phyloP scores from a whole-genome alignment of 2,329 filamentous ascomycete genomes.

The Cladosporium colombiae region DNA sequence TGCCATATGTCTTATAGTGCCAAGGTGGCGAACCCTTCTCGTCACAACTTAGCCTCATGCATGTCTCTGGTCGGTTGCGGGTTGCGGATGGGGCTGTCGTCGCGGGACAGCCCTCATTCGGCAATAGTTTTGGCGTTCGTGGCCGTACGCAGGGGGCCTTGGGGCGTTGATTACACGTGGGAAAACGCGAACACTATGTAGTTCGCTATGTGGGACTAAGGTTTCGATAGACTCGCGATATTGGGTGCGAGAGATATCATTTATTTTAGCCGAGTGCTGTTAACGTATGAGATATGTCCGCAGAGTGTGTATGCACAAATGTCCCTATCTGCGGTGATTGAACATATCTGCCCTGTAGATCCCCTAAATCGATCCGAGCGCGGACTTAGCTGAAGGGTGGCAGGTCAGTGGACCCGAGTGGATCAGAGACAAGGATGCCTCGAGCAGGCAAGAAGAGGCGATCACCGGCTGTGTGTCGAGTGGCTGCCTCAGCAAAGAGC shows the following conservation, averaged over 20 bases:
- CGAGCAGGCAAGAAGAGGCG: slow-evolving; percentile 7
- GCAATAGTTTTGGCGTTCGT: neutral
- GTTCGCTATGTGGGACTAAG: neutral
- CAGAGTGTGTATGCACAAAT: neutral
- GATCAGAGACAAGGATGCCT: neutral
- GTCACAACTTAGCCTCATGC: slow-evolving; percentile 5
- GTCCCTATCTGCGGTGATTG: neutral
- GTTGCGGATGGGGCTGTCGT: neutral
- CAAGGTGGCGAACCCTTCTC: slow-evolving; percentile 1
- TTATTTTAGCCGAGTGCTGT: neutral
- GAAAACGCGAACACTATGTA: neutral
- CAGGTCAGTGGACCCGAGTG: neutral
- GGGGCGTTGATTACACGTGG: slow-evolving; percentile 1
- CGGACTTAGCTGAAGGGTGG: neutral
- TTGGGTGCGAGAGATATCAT: neutral
- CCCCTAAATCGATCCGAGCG: neutral
- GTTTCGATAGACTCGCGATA: neutral
- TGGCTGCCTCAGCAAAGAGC: neutral
- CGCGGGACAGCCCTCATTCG: neutral
- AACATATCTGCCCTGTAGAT: neutral
- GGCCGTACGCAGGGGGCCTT: neutral
- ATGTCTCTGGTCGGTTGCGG: slow-evolving; percentile 14
- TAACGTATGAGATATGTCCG: neutral
- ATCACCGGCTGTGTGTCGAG: neutral
- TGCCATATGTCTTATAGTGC: slow-evolving; percentile 7